Conservation (phyloP, 192 early-diverging fungal species). For the Helicostylum pulchrum region DNA sequence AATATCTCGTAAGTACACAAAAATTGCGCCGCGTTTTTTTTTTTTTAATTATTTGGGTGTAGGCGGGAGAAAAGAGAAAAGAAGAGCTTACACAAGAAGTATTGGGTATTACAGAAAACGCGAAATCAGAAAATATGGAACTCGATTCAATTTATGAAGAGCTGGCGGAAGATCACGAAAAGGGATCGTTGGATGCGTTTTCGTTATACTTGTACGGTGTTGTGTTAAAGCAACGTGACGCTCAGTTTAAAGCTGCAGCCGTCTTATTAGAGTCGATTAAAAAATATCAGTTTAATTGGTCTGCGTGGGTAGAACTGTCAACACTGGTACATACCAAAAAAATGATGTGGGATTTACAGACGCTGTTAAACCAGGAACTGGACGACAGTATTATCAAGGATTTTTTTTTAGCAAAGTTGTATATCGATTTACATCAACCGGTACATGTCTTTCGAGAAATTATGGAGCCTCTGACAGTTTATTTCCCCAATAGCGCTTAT, state of each 20-base stretch:
- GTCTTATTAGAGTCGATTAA: constrained; percentile 64
- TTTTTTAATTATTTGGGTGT: neutral
- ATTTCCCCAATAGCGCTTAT: constrained; percentile 64
- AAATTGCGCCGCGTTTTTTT: neutral
- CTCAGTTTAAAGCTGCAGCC: constrained; percentile 43
- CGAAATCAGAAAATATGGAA: constrained; percentile 43
- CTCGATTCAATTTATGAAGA: constrained; percentile 45
- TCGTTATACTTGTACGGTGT: constrained; percentile 66
- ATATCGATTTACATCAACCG: constrained; percentile 47
- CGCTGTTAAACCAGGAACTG: constrained; percentile 14
- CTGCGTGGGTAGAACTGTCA: constrained; percentile 82
- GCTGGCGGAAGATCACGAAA: constrained; percentile 37
- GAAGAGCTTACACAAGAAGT: constrained; percentile 57
- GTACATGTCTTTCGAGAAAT: constrained; percentile 27
- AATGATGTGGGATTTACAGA: constrained; percentile 26
- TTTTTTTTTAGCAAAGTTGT: constrained; percentile 54
- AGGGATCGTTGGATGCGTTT: constrained; percentile 60
- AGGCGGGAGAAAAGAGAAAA: constrained; percentile 43
- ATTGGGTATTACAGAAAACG: constrained; percentile 50
- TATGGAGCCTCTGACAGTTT: constrained; percentile 40
- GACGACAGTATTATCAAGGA: constrained; percentile 32
- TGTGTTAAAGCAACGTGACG: constrained; percentile 41
- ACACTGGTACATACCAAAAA: constrained; percentile 33
- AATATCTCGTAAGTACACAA: constrained; percentile 61
- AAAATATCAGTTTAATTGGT: constrained; percentile 84